Evolutionary conservation across 371 early-diverging fungal species (phyloP).

Genomic region (Apophysomyces ossiformis): DNA sequence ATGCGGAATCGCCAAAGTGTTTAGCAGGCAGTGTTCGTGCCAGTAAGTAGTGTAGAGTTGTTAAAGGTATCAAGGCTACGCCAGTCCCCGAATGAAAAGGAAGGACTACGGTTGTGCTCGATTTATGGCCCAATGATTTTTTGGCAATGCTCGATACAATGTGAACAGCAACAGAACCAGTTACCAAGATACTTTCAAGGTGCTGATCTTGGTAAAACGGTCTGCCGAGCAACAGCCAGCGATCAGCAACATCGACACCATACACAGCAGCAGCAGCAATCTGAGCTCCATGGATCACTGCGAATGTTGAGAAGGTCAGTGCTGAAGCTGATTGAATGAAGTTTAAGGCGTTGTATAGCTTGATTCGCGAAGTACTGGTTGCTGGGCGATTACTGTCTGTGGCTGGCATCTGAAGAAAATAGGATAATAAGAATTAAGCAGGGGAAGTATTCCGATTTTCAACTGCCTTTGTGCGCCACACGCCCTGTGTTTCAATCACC

Average conservation of each 20-base stretch:
- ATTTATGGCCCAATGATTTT: constrained; percentile 7
- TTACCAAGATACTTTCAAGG: constrained; percentile 41
- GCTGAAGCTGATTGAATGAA: constrained; percentile 48
- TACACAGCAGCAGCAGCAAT: constrained; percentile 35
- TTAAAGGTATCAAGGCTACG: constrained; percentile 34
- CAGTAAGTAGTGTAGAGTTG: constrained; percentile 38
- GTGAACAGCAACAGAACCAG: constrained; percentile 41
- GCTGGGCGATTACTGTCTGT: constrained; percentile 66
- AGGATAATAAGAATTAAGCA: constrained; percentile 34
- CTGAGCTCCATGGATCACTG: constrained; percentile 25
- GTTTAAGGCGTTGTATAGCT: constrained; percentile 32
- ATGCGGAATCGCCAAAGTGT: constrained; percentile 50
- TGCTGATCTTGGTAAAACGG: constrained; percentile 55
- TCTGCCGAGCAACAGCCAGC: constrained; percentile 40
- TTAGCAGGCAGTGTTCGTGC: constrained; percentile 36
- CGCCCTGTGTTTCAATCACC: background rate
- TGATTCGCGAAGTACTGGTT: constrained; percentile 54
- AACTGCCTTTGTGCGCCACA: background rate
- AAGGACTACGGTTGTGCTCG: constrained; percentile 9
- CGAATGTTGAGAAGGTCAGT: constrained; percentile 31
- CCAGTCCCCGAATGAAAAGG: constrained; percentile 37
- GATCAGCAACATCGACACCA: constrained; percentile 37
- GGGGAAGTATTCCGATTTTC: constrained; percentile 2
- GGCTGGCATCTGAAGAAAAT: constrained; percentile 15
- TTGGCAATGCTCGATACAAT: constrained; percentile 40